These are phyloP conservation scores for Puccinellia tenuiflora DNA, from an alignment of 176 grass and related monocot genomes.

Conservation along the genomic window DNA sequence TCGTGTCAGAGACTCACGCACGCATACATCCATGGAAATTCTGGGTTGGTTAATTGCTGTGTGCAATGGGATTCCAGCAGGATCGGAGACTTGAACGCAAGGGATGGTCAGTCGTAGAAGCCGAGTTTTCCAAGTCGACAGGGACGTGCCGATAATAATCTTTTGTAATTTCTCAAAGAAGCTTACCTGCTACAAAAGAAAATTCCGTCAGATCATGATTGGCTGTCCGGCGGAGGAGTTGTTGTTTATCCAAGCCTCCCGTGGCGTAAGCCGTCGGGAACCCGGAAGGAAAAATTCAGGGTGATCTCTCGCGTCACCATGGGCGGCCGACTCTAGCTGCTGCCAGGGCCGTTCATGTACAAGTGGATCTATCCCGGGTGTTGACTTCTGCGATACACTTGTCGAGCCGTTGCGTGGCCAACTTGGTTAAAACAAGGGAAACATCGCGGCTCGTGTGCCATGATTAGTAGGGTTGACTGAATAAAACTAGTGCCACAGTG, in stretches of 20 bases:
- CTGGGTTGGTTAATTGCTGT: background rate
- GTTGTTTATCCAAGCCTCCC: background rate
- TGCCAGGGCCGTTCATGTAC: background rate
- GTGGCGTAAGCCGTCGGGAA: constrained; percentile 34
- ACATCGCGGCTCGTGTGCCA: constrained; percentile 4
- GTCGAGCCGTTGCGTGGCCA: background rate
- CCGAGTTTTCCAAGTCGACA: constrained; percentile 46
- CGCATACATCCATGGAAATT: background rate
- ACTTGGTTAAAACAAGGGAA: background rate
- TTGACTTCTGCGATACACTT: constrained; percentile 23
- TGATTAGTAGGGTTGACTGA: constrained; percentile 2
- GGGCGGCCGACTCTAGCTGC: background rate
- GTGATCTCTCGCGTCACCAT: constrained; percentile 21
- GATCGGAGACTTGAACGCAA: constrained; percentile 52
- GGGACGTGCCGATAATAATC: background rate
- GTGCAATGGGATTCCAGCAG: background rate
- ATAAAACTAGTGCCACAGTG: background rate
- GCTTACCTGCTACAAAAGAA: constrained; percentile 40
- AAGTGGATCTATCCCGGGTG: background rate
- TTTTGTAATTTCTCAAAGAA: background rate
- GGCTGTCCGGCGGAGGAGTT: background rate
- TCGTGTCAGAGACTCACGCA: background rate
- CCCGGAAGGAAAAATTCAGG: background rate
- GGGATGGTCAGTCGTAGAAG: constrained; percentile 42
- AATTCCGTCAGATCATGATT: constrained; percentile 18